Conservation (phyloP, 805 yeast genomes). For the Candida coquimbonensis region DNA sequence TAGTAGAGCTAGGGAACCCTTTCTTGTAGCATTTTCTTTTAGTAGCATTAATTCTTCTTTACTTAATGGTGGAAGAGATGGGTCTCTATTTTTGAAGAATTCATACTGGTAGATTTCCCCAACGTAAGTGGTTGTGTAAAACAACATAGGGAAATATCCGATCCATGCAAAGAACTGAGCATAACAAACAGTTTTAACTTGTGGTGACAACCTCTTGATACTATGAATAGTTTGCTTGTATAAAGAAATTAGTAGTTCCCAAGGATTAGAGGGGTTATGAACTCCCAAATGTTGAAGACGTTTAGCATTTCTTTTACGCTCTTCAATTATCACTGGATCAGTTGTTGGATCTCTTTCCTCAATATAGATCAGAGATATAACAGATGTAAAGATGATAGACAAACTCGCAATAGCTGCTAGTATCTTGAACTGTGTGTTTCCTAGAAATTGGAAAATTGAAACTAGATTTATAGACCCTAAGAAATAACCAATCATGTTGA, state of each 20-base stretch:
- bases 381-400: constrained; percentile 34
- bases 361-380: constrained; percentile 25
- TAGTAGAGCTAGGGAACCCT: constrained; percentile 46
- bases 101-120: constrained; percentile 48
- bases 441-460: constrained; percentile 30
- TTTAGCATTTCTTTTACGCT: constrained; percentile 27
- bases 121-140: constrained; percentile 59
- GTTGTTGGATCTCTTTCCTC: constrained; percentile 43
- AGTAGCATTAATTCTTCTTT: constrained; percentile 28
- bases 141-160: constrained; percentile 60
- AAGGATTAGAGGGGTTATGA: constrained; percentile 21
- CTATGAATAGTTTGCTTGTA: constrained; percentile 31
- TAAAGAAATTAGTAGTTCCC: constrained; percentile 15
- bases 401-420: constrained; percentile 36
- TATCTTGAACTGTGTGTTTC: constrained; percentile 45
- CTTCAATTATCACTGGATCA: constrained; percentile 32
- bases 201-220: constrained; percentile 38
- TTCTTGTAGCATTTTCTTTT: constrained; percentile 41
- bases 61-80: constrained; percentile 30
- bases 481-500: constrained; percentile 51
- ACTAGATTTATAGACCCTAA: constrained; percentile 43
- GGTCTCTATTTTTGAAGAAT: constrained; percentile 27
- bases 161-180: constrained; percentile 64
- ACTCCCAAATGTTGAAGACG: constrained; percentile 31
- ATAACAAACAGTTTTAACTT: constrained; percentile 42